Evolutionary conservation across 768 basidiomycete genomes (phyloP).

Genomic region (Lactifluus rugatus): DNA sequence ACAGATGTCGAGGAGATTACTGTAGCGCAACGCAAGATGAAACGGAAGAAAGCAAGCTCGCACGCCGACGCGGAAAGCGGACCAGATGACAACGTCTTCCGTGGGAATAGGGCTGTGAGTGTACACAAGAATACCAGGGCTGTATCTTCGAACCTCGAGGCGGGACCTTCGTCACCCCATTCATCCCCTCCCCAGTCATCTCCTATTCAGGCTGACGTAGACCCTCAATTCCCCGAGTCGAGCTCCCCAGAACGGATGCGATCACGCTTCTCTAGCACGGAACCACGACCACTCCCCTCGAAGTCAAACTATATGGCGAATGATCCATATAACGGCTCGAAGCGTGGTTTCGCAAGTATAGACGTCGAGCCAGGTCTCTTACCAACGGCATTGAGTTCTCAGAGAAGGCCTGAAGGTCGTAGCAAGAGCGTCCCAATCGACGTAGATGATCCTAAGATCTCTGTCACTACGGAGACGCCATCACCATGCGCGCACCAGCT

Average conservation of each 20-base stretch:
- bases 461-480: background rate
- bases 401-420: background rate
- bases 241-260: background rate
- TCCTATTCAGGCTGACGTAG: background rate
- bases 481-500: background rate
- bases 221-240: background rate
- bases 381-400: background rate
- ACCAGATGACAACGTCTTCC: background rate
- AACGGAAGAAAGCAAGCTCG: slow-evolving; percentile 16
- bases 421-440: background rate
- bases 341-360: no score
- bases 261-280: background rate
- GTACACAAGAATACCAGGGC: background rate
- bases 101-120: background rate
- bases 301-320: no score
- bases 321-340: no score
- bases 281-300: background rate
- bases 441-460: background rate
- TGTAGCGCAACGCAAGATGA: slow-evolving; percentile 3
- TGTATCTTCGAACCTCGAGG: background rate
- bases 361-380: no score
- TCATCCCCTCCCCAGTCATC: background rate
- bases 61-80: slow-evolving; percentile 6
- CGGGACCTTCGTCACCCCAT: background rate
- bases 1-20: slow-evolving; percentile 4